Evolutionary conservation across 148 eudicot species (phyloP), one percentile per base, ranked within the genome.

Genomic region (Rhododendron ferrugineum): DNA sequence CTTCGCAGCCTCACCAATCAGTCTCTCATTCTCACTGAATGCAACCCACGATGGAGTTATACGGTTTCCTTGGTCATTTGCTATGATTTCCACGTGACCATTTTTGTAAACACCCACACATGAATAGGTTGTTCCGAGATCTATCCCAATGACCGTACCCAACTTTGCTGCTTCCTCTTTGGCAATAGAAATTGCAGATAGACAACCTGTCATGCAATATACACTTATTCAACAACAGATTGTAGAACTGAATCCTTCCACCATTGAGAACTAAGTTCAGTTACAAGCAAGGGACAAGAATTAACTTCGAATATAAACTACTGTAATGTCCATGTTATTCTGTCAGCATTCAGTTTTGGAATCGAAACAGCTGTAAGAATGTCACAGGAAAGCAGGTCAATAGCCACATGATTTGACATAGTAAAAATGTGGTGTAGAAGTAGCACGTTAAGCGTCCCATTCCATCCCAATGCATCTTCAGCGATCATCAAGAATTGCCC

Each of bases 41-140:
- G 83, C 91, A 77, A 89, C 91, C 89, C 89, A 89, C 22, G 91
- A 89, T 47, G 91, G 91, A 68, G 91, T 89, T 42, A 87, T 89
- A 60, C 91, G 88, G 81, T 89, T 89, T 82, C 91, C 91, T 84
- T 89, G 91, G 83, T 89, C 91, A 78, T 89, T 89, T 8, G 89
- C 91, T 87, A 89, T 89, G 52, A 89, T 89, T 83, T 89, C 91
- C 34, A 89, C 91, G 76, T 85, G 89, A 52, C 89, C 89, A 54
- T 89, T 87, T 73, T 85, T 87, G 80, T 87, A 89, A 79, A 89
- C 91, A 81, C 91, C 91, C 13, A 89, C 91, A 86, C 91, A 89
- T 16, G 90, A 89, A 80, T 89, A 89, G 18, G 90, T 89, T 54
- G 90, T 89, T 10, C 90, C 90, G 14, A 89, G 86, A 44, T 89